Evolutionary conservation across 129 eudicot species (phyloP).

Genomic region (Tagetes erecta): DNA sequence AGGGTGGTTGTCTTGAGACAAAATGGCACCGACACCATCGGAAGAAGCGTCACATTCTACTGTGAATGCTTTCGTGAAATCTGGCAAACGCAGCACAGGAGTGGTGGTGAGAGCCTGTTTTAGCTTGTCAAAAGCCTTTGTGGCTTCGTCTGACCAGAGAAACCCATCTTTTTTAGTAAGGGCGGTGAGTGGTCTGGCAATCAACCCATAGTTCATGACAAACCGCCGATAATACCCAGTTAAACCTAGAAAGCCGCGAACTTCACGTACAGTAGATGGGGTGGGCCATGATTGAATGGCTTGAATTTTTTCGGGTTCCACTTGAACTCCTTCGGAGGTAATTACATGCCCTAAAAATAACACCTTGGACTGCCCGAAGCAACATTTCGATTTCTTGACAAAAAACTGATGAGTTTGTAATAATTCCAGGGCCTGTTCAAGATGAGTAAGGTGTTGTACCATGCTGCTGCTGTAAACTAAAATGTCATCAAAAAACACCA

Average conservation of each 20-base stretch:
- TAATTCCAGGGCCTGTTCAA: no score
- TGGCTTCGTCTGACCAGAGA: neutral
- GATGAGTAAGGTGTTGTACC: no score
- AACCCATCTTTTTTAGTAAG: no score
- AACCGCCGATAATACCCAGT: neutral
- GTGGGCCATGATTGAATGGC: neutral
- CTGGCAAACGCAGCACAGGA: neutral
- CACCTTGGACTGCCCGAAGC: no score
- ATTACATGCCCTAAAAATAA: no score
- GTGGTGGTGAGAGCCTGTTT: neutral
- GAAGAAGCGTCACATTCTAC: neutral
- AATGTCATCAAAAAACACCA: no score
- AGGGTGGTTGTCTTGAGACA: neutral
- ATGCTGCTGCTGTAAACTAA: no score
- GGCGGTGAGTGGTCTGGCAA: no score
- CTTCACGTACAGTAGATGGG: neutral
- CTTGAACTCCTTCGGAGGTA: no score
- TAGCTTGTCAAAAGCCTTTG: neutral
- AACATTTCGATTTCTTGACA: neutral
- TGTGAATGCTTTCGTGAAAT: neutral
- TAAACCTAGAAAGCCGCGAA: neutral
- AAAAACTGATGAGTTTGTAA: no score
- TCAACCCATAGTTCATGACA: no score
- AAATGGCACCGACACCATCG: neutral
- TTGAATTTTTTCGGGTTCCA: no score